phyloP scores from a whole-genome alignment of 148 eudicot genomes.

The Rhododendron williamsianum region DNA sequence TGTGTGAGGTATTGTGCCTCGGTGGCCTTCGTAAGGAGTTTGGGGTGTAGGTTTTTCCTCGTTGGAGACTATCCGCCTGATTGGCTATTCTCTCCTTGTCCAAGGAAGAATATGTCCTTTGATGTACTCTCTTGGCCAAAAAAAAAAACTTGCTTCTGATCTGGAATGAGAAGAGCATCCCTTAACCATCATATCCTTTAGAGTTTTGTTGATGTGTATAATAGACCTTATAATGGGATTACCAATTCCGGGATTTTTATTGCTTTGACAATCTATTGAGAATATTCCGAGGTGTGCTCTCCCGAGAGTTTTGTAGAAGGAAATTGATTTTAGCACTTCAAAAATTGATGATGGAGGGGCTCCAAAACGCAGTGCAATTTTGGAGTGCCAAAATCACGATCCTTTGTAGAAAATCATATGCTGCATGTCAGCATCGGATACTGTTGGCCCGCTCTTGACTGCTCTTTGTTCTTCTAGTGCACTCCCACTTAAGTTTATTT shows the following conservation, averaged over 20 bases:
- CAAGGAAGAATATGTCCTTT: too few relatives aligned
- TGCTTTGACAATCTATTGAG: neutral
- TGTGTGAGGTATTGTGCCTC: too few relatives aligned
- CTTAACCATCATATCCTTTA: neutral
- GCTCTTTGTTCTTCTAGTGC: neutral
- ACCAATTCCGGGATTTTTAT: neutral
- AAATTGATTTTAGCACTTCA: too few relatives aligned
- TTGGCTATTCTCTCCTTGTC: too few relatives aligned
- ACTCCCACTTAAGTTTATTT: neutral
- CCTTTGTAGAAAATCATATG: neutral
- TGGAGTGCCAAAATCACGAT: too few relatives aligned
- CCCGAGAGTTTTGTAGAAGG: neutral
- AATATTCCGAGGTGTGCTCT: neutral
- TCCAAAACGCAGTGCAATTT: too few relatives aligned
- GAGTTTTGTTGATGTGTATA: neutral
- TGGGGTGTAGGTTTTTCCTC: too few relatives aligned
- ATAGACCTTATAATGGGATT: neutral
- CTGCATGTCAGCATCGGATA: neutral
- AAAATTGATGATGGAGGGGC: neutral
- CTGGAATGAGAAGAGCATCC: neutral
- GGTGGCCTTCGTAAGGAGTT: too few relatives aligned
- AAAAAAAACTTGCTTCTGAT: too few relatives aligned
- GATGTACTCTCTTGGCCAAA: too few relatives aligned
- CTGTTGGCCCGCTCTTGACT: neutral
- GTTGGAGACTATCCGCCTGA: too few relatives aligned